Conservation (phyloP, 371 early-diverging fungal species). For the Haplosporangium sp. region DNA sequence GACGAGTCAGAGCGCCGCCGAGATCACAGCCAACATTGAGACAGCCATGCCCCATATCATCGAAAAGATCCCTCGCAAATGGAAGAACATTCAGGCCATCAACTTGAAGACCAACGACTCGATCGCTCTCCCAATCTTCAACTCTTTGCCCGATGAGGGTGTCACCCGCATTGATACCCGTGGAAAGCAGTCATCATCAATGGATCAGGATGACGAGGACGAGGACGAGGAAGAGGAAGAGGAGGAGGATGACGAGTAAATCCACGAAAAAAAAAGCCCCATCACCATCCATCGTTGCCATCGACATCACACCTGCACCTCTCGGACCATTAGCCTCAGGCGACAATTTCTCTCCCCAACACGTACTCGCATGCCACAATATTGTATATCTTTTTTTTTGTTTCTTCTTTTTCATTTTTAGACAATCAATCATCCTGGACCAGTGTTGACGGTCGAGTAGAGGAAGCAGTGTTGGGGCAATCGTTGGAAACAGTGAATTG, state of each 20-base stretch:
- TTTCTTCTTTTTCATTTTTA: conserved; percentile 2
- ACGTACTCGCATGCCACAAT: neutral
- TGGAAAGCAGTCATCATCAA: conserved; percentile 26
- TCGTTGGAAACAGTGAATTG: too few species aligned
- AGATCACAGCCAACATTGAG: conserved; percentile 84
- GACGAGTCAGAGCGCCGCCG: conserved; percentile 64
- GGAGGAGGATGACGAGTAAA: conserved; percentile 25
- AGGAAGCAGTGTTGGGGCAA: too few species aligned
- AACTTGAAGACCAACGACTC: conserved; percentile 85
- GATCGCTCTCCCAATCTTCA: conserved; percentile 82
- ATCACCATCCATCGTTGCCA: neutral
- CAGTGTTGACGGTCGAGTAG: too few species aligned
- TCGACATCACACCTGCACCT: too few species aligned
- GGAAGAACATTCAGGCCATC: conserved; percentile 83
- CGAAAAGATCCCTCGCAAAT: conserved; percentile 74
- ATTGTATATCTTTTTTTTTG: conserved; percentile 5
- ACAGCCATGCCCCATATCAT: conserved; percentile 67
- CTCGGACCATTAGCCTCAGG: too few species aligned
- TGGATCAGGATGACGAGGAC: conserved; percentile 49
- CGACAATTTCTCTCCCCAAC: neutral
- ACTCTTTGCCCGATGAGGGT: conserved; percentile 54
- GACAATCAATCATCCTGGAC: neutral
- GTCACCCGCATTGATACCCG: conserved; percentile 55
- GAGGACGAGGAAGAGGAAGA: conserved; percentile 54
- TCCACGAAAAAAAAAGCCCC: conserved; percentile 4